These are phyloP conservation scores for Coprinellus micaceus DNA, from an alignment of 768 basidiomycete species.

Conservation along the genomic window DNA sequence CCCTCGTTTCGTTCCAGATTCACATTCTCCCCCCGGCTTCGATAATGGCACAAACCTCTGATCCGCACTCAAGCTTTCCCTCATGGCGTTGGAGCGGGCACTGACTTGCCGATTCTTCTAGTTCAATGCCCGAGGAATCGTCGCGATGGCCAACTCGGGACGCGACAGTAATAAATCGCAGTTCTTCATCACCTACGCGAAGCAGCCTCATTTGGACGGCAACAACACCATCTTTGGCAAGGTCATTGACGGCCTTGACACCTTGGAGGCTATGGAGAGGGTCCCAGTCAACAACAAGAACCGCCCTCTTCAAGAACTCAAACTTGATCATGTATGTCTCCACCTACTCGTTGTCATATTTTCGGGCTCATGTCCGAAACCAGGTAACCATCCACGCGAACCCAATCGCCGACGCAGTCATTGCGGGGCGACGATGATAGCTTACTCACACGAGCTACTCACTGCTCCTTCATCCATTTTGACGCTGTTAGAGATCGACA, in stretches of 20 bases:
- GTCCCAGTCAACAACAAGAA: slow-evolving; percentile 90
- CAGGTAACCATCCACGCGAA: slow-evolving; percentile 92
- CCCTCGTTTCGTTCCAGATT: no score
- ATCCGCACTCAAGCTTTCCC: slow-evolving; percentile 20
- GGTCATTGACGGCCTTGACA: slow-evolving; percentile 98
- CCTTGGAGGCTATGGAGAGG: slow-evolving; percentile 90
- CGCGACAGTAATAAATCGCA: slow-evolving; percentile 91
- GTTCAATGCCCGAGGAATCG: slow-evolving; percentile 93
- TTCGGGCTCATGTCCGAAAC: slow-evolving; percentile 5
- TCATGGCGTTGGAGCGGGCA: no score
- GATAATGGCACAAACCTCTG: slow-evolving; percentile 15
- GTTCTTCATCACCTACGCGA: slow-evolving; percentile 87
- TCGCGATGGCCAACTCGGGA: slow-evolving; percentile 98
- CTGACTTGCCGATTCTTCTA: slow-evolving; percentile 32
- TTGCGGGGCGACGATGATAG: slow-evolving; percentile 33
- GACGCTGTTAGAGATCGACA: not conserved
- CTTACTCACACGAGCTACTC: no score
- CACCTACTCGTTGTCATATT: slow-evolving; percentile 6
- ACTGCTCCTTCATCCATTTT: slow-evolving; percentile 2
- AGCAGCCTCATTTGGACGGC: slow-evolving; percentile 90
- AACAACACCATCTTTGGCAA: slow-evolving; percentile 95
- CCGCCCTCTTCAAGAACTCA: slow-evolving; percentile 82
- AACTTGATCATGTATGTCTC: slow-evolving; percentile 64
- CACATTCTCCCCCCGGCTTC: slow-evolving; percentile 11
- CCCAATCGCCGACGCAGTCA: slow-evolving; percentile 80